phyloP scores from a whole-genome alignment of 2,329 filamentous ascomycete genomes.

The Aureobasidium sp. region DNA sequence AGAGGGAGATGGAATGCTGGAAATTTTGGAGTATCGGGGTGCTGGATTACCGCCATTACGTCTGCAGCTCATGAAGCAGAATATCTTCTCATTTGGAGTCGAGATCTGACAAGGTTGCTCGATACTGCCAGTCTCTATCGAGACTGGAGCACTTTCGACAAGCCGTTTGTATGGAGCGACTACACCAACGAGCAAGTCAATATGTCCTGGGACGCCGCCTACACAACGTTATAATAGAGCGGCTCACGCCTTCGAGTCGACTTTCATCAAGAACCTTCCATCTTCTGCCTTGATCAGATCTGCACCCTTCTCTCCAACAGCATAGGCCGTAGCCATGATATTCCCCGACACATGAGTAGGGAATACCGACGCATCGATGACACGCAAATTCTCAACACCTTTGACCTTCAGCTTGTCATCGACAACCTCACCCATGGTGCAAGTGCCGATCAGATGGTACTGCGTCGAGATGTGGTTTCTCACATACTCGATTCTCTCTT shows the following conservation, averaged over 20 bases:
- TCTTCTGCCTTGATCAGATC: slow-evolving; percentile 36
- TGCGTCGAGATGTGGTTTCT: slow-evolving; percentile 34
- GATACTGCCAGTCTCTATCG: neutral
- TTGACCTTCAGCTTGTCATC: slow-evolving; percentile 30
- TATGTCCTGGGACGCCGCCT: too few relatives aligned
- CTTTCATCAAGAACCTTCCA: slow-evolving; percentile 27
- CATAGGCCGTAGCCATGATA: slow-evolving; percentile 31
- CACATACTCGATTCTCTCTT: slow-evolving; percentile 33
- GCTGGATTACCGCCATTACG: slow-evolving; percentile 2
- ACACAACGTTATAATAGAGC: neutral
- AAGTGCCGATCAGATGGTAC: slow-evolving; percentile 48
- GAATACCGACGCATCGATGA: slow-evolving; percentile 37
- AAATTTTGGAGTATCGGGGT: slow-evolving; percentile 1
- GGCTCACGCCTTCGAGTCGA: slow-evolving; percentile 17
- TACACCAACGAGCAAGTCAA: too few relatives aligned
- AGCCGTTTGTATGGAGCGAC: too few relatives aligned
- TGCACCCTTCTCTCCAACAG: slow-evolving; percentile 41
- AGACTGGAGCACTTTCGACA: neutral
- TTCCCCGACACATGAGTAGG: slow-evolving; percentile 36
- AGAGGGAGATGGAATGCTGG: slow-evolving; percentile 1
- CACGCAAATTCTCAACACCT: slow-evolving; percentile 30
- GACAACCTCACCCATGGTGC: slow-evolving; percentile 39
- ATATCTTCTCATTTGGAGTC: neutral
- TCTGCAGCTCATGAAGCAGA: neutral
- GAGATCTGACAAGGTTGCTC: neutral